Percentiles rank a stretch among this genome's conserved stretches.
phyloP scores from a whole-genome alignment of 176 grass and related monocot genomes.

The Musa acuminata region DNA sequence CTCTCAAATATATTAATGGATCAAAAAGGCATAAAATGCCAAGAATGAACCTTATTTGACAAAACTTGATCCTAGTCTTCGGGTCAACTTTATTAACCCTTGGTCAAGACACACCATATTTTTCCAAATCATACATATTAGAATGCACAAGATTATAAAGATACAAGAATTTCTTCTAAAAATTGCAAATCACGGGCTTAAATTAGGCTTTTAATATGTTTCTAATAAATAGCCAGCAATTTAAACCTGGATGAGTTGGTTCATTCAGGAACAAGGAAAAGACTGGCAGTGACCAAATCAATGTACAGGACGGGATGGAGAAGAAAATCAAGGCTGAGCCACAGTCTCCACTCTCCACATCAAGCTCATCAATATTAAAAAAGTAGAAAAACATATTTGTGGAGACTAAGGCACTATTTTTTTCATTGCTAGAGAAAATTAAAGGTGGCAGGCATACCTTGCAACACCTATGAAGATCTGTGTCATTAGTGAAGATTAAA shows the following conservation, averaged over 20 bases:
- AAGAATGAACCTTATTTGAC: neutral
- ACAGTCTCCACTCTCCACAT: neutral
- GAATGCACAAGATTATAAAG: neutral
- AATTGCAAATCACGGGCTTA: neutral
- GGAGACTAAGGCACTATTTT: neutral
- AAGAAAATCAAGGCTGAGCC: neutral
- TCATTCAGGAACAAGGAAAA: neutral
- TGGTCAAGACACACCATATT: neutral
- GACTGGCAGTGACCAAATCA: neutral
- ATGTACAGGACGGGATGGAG: neutral
- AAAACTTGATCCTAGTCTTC: no score
- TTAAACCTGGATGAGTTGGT: neutral
- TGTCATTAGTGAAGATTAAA: conserved; percentile 19
- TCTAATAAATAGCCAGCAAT: neutral
- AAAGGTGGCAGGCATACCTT: conserved; percentile 43
- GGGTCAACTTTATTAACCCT: no score
- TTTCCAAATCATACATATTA: neutral
- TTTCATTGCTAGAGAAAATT: neutral
- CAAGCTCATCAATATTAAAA: neutral
- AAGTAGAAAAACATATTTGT: no score
- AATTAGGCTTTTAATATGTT: neutral
- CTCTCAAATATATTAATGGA: neutral
- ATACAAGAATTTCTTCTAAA: neutral
- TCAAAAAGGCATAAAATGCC: neutral
- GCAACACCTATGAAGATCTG: conserved; percentile 95